Evolutionary conservation across 208 protist genomes (phyloP).

Genomic region (Wallacemonas sp.): DNA sequence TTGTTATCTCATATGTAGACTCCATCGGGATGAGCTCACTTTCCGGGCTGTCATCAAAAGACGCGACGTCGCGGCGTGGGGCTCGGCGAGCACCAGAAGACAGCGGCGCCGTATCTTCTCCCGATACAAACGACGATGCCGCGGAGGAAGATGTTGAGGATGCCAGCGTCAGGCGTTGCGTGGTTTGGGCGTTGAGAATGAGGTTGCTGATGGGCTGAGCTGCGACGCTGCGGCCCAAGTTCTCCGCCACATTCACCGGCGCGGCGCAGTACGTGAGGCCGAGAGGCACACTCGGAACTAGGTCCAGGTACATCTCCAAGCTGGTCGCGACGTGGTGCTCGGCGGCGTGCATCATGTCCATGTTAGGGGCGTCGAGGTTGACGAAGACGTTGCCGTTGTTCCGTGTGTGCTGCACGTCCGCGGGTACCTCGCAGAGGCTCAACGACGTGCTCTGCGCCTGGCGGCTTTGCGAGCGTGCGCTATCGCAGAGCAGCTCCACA

Average conservation of each 20-base stretch:
- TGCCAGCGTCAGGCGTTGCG: neutral
- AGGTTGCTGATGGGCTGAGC: conserved; percentile 1
- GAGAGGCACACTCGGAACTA: neutral
- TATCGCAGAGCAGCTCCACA: neutral
- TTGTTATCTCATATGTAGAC: neutral
- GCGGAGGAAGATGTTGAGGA: neutral
- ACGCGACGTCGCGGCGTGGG: neutral
- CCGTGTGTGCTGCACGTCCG: conserved; percentile 7
- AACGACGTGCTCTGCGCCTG: neutral
- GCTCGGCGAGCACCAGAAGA: neutral
- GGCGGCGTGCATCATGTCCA: conserved; percentile 5
- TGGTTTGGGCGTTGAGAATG: neutral
- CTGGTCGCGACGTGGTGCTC: neutral
- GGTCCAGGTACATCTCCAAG: conserved; percentile 2
- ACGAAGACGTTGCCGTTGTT: conserved; percentile 11
- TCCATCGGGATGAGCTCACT: neutral
- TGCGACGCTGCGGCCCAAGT: conserved; percentile 6
- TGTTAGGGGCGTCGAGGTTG: neutral
- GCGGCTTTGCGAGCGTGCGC: neutral
- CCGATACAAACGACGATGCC: neutral
- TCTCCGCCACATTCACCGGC: neutral
- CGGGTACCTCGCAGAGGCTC: neutral
- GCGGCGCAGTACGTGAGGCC: neutral
- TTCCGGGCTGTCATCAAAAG: neutral
- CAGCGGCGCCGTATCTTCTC: neutral